Evolutionary conservation across 2,329 filamentous ascomycete genomes (phyloP).

Genomic region (Thermomyces lanuginosus): DNA sequence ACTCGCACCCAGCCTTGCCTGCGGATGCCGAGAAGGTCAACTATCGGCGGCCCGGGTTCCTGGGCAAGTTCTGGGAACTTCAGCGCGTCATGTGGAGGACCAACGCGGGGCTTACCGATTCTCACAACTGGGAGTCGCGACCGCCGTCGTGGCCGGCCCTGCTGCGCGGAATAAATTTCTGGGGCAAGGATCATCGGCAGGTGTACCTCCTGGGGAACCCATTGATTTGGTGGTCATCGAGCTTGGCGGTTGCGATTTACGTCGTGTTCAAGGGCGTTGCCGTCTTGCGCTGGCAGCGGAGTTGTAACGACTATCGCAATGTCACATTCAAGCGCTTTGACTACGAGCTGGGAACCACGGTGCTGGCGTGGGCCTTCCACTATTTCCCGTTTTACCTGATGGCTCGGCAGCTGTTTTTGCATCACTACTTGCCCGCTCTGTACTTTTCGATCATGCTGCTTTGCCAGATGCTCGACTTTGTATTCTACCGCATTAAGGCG

Average conservation of each 20-base stretch:
- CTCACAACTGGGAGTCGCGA: constrained; percentile 94
- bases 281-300: constrained; percentile 84
- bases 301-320: constrained; percentile 69
- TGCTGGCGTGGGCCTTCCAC: constrained; percentile 91
- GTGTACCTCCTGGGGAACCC: constrained; percentile 95
- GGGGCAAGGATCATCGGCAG: constrained; percentile 84
- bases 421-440: constrained; percentile 94
- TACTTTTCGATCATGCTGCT: constrained; percentile 87
- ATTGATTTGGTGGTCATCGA: constrained; percentile 84
- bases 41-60: constrained; percentile 85
- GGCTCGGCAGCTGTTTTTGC: constrained; percentile 93
- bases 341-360: constrained; percentile 80
- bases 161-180: constrained; percentile 95
- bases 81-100: constrained; percentile 99
- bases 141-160: constrained; percentile 87
- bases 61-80: constrained; percentile 94
- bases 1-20: constrained; percentile 63
- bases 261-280: constrained; percentile 72
- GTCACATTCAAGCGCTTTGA: constrained; percentile 88
- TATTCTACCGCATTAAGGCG: constrained; percentile 53
- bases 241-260: constrained; percentile 60
- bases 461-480: constrained; percentile 78
- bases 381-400: constrained; percentile 99
- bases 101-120: constrained; percentile 89
- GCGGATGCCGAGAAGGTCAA: constrained; percentile 80